These are phyloP conservation scores for Camellia lanceoleosa DNA, from an alignment of 148 eudicot genomes.

Conservation along the genomic window DNA sequence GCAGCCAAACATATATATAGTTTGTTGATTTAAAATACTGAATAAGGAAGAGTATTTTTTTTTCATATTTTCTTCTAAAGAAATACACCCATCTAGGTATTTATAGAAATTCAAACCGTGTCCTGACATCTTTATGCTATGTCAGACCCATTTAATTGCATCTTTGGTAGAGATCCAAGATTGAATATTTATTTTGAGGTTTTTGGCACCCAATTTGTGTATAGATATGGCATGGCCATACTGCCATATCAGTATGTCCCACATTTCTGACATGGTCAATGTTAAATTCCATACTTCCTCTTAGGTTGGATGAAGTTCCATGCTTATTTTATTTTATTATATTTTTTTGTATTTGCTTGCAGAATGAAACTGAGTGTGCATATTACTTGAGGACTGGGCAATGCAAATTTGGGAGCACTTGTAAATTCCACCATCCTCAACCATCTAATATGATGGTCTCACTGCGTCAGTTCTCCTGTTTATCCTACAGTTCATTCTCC, in stretches of 20 bases:
- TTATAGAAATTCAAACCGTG: neutral
- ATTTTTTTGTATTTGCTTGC: conserved; percentile 12
- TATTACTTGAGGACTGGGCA: conserved; percentile 92
- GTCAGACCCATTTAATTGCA: conserved; percentile 3
- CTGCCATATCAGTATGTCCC: neutral
- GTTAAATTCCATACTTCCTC: neutral
- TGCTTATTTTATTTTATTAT: neutral
- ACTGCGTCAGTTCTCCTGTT: conserved; percentile 72
- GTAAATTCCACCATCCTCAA: conserved; percentile 97
- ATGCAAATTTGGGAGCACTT: conserved; percentile 91
- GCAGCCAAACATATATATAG: neutral
- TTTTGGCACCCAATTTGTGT: neutral
- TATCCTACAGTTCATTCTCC: conserved; percentile 86
- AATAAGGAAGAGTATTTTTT: neutral
- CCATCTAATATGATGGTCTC: conserved; percentile 72
- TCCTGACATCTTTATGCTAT: neutral
- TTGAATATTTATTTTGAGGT: neutral
- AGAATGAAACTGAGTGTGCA: conserved; percentile 83
- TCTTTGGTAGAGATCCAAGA: neutral
- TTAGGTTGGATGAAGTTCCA: neutral
- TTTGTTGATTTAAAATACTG: neutral
- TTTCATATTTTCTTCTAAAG: neutral
- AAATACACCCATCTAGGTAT: neutral
- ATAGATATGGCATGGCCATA: neutral
- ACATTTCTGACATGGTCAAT: neutral